Base-by-base conservation (phyloP, 805 yeast species). In the Starmerella vaccinii region DNA sequence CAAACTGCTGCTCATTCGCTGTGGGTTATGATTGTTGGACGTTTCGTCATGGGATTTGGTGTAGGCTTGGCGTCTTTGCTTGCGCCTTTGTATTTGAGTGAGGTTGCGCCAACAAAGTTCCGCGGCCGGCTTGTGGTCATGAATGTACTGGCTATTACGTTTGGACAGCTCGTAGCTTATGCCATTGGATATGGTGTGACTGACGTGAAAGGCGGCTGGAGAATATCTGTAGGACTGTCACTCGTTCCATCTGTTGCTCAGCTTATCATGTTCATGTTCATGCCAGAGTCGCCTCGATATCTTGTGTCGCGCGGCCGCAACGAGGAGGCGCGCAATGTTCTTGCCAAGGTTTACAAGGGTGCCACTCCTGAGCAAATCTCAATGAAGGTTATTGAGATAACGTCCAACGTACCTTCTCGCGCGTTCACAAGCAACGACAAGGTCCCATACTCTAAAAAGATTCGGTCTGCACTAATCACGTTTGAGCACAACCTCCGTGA, bases 241-340 rank as follows among this genome's bases (percentile, higher is more conserved):
- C 76, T 92, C 71, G 76, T 90, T 26, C 97, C 97, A 13, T 84
- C 95, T 6, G 81, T 75, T 16, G 56, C 80, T 26, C 97, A 90
- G 70, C 76, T 85, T 65, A 71, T 72, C 19, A 75, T 86, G 46
- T 89, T 92, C 64, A 65, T 79, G 61, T 89, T 86, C 70, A 76
- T 90, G 66, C 97, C 98, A 12, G 98, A 90, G 63, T 88, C 97
- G 12, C 98, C 98, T 52, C 78, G 98, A 65, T 90, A 70, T 65
- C 80, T 90, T 61, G 80, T 90, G 43, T 79, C 84, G 73, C 76
- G 79, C 56, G 83, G 84, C 47, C 70, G 77, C 46, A 57, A 71
- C 21, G 86, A 78, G 2, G 71, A 70, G 54, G 97, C 97, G 16
- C 74, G 73, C 41, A 63, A 67, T 10, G 95, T 88, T 3, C 68